Base-by-base conservation (phyloP, 73 alveolate genomes). In the Paramecium pentaurelia region DNA sequence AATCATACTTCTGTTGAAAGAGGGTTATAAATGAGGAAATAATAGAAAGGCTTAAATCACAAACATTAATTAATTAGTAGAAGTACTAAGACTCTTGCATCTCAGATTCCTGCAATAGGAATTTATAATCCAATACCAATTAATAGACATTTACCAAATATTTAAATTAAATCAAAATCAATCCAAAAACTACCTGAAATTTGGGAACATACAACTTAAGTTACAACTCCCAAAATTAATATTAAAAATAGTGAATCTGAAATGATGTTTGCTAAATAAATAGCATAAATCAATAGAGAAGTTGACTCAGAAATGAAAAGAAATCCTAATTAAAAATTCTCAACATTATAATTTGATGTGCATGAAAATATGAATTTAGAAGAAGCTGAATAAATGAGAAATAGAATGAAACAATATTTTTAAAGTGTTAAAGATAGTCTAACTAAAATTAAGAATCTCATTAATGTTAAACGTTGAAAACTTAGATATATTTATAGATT, bases 331-430 rank as follows among this genome's bases (percentile, higher is more conserved):
- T 7, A 80, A 44, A 40, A 45, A 25, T 80, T 80, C 30, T 36
- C 18, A 3, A 25, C 22, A 10, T 25, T 44, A 25, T n/a, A 40
- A 47, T 49, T 80, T 47, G 91, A 80, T 45, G 16, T 80, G 0
- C 25, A 25, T 9, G 73, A 34, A 25, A 45, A 34, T 8, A 80
- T 80, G 91, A 36, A 80, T 80, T 45, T 42, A 27, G 91, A 80
- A 3, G 91, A 80, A 18, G 91, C 91, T 38, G 91, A 80, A 44
- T 8, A 80, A 25, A 45, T 80, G 91, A 80, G 91, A 80, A 44
- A 49, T 45, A 42, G 91, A 80, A 80, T 80, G 91, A 80, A 80
- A 22, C 8, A 18, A 32, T 42, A 80, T 45, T 80, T 80, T 32
- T n/a, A 80, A 80, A 45, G 75, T 42, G 75, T 80, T 10, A 80